Conservation (phyloP, 768 basidiomycete species). For the Termitomyces sp. region DNA sequence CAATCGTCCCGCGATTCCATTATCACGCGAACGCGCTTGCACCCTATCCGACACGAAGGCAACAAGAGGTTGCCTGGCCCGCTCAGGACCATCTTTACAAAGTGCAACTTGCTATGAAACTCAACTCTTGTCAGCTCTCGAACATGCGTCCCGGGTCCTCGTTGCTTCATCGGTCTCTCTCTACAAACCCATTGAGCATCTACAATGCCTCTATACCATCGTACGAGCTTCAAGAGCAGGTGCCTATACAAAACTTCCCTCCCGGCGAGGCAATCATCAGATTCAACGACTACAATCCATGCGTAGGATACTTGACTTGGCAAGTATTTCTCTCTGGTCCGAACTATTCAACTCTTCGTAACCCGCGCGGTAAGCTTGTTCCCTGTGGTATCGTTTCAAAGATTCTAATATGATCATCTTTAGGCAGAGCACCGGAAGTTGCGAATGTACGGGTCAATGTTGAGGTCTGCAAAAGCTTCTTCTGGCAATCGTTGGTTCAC, state of each 20-base stretch:
- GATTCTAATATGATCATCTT: neutral
- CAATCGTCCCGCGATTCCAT: conserved; percentile 2
- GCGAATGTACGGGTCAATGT: conserved; percentile 36
- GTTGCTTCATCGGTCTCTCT: conserved; percentile 22
- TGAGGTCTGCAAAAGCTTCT: conserved; percentile 28
- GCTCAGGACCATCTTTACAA: conserved; percentile 18
- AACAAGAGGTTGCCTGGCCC: neutral
- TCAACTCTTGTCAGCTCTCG: conserved; percentile 26
- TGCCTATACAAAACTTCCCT: conserved; percentile 17
- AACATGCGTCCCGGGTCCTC: conserved; percentile 35
- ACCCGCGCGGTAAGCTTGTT: conserved; percentile 22
- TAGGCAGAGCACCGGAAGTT: conserved; percentile 22
- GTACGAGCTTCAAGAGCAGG: conserved; percentile 33
- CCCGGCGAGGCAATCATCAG: conserved; percentile 22
- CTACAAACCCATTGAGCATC: conserved; percentile 17
- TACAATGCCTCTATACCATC: conserved; percentile 24
- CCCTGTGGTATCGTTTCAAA: neutral
- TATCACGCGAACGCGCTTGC: conserved; percentile 2
- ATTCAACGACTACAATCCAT: conserved; percentile 19
- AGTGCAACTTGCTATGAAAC: conserved; percentile 26
- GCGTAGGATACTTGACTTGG: conserved; percentile 28
- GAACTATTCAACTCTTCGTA: conserved; percentile 17
- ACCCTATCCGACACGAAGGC: conserved; percentile 4
- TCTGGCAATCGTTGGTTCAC: conserved; percentile 27
- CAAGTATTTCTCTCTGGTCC: conserved; percentile 22